phyloP scores from a whole-genome alignment of 179 eudicot genomes.

The Silene noctiflora region DNA sequence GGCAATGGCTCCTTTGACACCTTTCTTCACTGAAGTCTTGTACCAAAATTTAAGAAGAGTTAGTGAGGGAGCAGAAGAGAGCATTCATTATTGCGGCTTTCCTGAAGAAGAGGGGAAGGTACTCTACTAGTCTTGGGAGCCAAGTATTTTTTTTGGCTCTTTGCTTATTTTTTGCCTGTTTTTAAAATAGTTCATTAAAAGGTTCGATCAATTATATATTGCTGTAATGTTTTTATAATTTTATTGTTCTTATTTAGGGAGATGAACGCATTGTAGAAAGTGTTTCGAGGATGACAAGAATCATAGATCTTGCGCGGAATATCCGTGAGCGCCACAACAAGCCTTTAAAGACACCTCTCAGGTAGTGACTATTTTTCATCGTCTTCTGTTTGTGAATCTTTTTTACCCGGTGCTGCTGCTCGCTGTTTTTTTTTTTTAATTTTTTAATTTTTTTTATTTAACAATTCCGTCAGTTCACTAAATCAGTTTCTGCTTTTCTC shows the following conservation, averaged over 20 bases:
- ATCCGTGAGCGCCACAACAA: slow-evolving; percentile 97
- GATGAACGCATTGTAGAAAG: slow-evolving; percentile 91
- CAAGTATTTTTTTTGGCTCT: too few species aligned
- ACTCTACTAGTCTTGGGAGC: not conserved
- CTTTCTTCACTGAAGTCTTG: slow-evolving; percentile 90
- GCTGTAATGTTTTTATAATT: not conserved
- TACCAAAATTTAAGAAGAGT: slow-evolving; percentile 84
- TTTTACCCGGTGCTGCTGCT: not conserved
- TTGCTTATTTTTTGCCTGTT: too few species aligned
- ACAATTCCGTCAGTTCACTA: slow-evolving; percentile 1
- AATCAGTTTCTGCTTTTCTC: not conserved
- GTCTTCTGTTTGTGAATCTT: not conserved
- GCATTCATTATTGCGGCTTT: slow-evolving; percentile 84
- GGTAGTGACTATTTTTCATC: slow-evolving; percentile 32
- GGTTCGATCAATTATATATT: too few species aligned
- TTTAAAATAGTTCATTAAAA: too few species aligned
- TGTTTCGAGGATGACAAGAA: slow-evolving; percentile 89
- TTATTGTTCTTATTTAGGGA: slow-evolving; percentile 38
- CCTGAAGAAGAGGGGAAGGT: slow-evolving; percentile 87
- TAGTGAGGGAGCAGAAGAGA: slow-evolving; percentile 63
- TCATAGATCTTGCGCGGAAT: slow-evolving; percentile 92
- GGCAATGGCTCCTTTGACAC: slow-evolving; percentile 97
- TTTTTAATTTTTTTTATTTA: too few species aligned
- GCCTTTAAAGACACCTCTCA: slow-evolving; percentile 89
- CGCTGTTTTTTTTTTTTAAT: not conserved